Conservation (phyloP, 495 filamentous ascomycete genomes). For the Polyplosphaeria fusca region DNA sequence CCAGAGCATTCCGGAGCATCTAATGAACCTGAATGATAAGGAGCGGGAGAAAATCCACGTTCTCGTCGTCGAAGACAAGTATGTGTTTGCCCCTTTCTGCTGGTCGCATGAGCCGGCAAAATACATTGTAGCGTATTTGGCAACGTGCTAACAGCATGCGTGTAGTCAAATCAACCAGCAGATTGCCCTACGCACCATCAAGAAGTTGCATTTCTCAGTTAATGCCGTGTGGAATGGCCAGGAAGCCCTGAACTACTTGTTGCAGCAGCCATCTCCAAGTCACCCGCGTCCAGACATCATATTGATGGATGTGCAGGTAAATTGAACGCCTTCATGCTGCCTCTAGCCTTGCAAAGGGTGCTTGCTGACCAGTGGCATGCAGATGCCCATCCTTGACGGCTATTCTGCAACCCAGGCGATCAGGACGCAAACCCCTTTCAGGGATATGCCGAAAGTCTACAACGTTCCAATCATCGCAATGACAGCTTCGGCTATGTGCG, state of each 20-base stretch:
- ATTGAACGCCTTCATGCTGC: not conserved
- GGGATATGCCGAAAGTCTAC: conserved; percentile 45
- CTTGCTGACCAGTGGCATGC: conserved; percentile 13
- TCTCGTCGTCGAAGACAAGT: conserved; percentile 80
- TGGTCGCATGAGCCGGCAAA: not conserved
- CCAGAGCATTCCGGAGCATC: conserved; percentile 12
- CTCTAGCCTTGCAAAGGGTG: conserved; percentile 8
- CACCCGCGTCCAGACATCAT: conserved; percentile 67
- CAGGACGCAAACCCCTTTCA: conserved; percentile 58
- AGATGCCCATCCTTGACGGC: conserved; percentile 49
- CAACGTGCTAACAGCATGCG: not conserved
- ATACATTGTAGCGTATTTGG: not conserved
- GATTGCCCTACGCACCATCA: conserved; percentile 70
- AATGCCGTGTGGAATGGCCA: conserved; percentile 71
- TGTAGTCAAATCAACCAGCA: conserved; percentile 52
- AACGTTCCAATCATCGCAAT: conserved; percentile 73
- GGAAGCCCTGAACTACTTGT: conserved; percentile 69
- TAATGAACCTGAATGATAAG: conserved; percentile 36
- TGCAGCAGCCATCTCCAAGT: conserved; percentile 35
- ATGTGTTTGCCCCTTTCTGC: conserved; percentile 24
- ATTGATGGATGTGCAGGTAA: conserved; percentile 87
- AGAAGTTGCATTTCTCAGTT: conserved; percentile 70
- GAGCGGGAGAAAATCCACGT: conserved; percentile 58
- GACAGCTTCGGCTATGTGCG: conserved; percentile 78
- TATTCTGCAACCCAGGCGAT: conserved; percentile 73